Evolutionary conservation across 768 basidiomycete genomes (phyloP), one percentile per base, ranked within the genome.

Genomic region (Auricularia auricula-judae): DNA sequence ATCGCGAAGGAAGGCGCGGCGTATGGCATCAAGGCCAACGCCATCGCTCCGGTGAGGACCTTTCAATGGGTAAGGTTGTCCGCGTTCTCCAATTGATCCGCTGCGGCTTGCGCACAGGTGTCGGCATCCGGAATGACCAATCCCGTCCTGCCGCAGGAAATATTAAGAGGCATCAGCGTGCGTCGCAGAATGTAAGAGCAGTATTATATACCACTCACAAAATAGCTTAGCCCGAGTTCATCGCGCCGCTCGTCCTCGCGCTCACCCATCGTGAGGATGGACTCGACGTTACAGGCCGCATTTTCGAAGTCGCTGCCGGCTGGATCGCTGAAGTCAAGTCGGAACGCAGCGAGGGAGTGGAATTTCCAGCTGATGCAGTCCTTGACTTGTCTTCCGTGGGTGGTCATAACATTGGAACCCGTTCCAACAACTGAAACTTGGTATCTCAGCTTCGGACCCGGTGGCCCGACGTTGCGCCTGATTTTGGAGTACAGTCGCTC

Each of bases 41-140:
- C 81, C n/a, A 88, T 98, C 68, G 93, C 93, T 2, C 96, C 96
- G 0, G 91, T 95, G 74, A 33, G 88, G 75, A 14, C 12, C 2
- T 29, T 60, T 10, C 43, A 43, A 61, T 34, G 43, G 29, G 29
- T 29, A 51, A 35, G 16, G 29, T 29, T 29, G 29, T 29, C 29
- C 29, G 29, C 29, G 29, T 29, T 29, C 29, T 29, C 29, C 29
- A 29, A 29, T 23, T 33, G 10, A 10, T 34, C 16, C 33, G 62
- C 3, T 3, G 63, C 42, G 54, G 35, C n/a, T 35, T 2, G 16
- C 11, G 29, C 29, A 14, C 67, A 93, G 92, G 87, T 91, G 65
- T 96, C 96, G n/a, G 96, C 95, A 0, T 95, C 93, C 3, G 84
- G 84, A 3, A 98, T 98, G 96, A 96, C 94, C 2, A 93, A 88